A percentile compares a stretch with the other conserved stretches of the same genome.
Evolutionary conservation across 2,329 filamentous ascomycete genomes (phyloP).

Genomic region (Pseudocercospora fuligena): DNA sequence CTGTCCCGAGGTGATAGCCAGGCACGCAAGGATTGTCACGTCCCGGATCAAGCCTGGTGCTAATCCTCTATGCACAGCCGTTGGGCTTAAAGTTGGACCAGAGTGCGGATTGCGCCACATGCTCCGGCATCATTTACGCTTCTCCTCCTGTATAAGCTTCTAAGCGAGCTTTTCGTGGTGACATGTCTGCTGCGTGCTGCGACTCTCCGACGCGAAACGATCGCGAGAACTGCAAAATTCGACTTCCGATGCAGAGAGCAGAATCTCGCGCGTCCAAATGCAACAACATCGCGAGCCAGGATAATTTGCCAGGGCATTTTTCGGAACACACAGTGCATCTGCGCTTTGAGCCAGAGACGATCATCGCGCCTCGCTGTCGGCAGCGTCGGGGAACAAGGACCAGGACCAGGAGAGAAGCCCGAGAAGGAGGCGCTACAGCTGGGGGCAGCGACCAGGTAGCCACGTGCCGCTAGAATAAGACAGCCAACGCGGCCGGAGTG

Average conservation of each 20-base stretch:
- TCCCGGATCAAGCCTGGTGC: slow-evolving; percentile 14
- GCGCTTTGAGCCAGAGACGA: slow-evolving; percentile 5
- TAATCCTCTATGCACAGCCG: slow-evolving; percentile 17
- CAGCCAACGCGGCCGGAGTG: slow-evolving; percentile 1
- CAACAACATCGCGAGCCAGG: not conserved
- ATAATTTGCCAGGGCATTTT: not conserved
- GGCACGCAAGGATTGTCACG: slow-evolving; percentile 3
- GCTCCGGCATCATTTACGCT: slow-evolving; percentile 6
- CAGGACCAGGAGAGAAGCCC: not conserved
- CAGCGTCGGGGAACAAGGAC: slow-evolving; percentile 3
- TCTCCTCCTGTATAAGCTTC: not conserved
- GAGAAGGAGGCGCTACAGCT: not conserved
- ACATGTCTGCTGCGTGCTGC: not conserved
- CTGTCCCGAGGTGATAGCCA: slow-evolving; percentile 1
- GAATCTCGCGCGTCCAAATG: not conserved
- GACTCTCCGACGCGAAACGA: not conserved
- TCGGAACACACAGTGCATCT: slow-evolving; percentile 6
- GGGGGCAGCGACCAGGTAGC: not conserved
- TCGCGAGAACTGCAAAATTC: not conserved
- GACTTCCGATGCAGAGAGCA: slow-evolving; percentile 1
- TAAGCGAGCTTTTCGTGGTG: slow-evolving; percentile 1
- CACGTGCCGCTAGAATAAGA: slow-evolving; percentile 1
- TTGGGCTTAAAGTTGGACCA: slow-evolving; percentile 8
- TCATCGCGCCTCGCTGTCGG: slow-evolving; percentile 3
- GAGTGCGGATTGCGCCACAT: slow-evolving; percentile 12